Base-by-base conservation (phyloP, 2,329 filamentous ascomycete species). In the Rutstroemia sp. region DNA sequence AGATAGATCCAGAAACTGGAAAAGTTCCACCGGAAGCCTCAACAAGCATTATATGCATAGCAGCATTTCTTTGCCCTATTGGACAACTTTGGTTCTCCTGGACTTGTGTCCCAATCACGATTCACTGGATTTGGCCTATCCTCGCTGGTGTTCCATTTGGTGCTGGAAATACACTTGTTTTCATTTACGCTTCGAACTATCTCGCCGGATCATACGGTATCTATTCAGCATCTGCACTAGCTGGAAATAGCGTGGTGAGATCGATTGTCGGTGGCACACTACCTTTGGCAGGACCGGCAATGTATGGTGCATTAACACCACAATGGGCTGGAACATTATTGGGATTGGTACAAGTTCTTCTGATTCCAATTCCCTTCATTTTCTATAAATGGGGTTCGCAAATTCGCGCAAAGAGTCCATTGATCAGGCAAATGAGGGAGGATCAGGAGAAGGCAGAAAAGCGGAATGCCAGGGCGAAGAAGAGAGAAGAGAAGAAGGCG, bases 31-130 rank as follows among this genome's bases (percentile, higher is more conserved):
- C 91, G 0, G 92, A 96, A 71, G 86, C 90, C 1, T 90, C 88
- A 62, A 89, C 92, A 4, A 81, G 83, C 44, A 79, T 94, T 56
- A 87, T 96, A 66, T 89, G 86, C 63, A 81, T 95, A 25, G 89
- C 87, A 3, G 82, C 89, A 0, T 69, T 95, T 1, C 74, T 90
- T 1, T 83, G 88, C 0, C 87, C 90, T 0, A 70, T 89, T 3
- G 92, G 91, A 16, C 86, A 96, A 71, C 79, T 96, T 23, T 87
- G 86, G 70, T 96, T 96, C 67, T 83, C 88, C 0, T 96, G 90
- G 90, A 95, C 91, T 0, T 91, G 86, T 59, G 81, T 90, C 0
- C 91, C 91, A 0, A 74, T 72, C 0, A 80, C 81, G 4, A 89
- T 95, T 34, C 91, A 90, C 69, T 95, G 88, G 86, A 83, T 90